Base-by-base conservation (phyloP, 2,329 filamentous ascomycete genomes). In the Penicillium sp. region DNA sequence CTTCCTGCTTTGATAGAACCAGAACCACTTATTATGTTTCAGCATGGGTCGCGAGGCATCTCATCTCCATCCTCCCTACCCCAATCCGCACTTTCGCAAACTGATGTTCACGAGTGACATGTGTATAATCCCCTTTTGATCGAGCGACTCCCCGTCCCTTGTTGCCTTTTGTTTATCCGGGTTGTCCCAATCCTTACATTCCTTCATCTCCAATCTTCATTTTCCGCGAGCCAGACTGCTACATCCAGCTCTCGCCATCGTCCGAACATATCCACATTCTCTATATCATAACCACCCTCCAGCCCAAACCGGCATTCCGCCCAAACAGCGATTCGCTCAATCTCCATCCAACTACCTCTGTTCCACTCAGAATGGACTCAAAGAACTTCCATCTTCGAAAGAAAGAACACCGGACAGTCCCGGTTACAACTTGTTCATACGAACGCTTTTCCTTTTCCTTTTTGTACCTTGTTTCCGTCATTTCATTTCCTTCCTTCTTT, bases 21-120 rank as follows among this genome's bases (percentile, higher is more conserved):
- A 29, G 60, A 63, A 50, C 45, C 47, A 32, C 45, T 50, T 57
- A 44, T 61, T 53, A 56, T 31, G 55, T 56, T 51, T 54, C 45
- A 44, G 54, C 52, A 52, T 56, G 51, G 49, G 44, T 56, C 48
- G 58, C 52, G 43, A 64, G 59, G 56, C 61, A 60, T 54, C 56
- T 56, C 52, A 49, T 48, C 46, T 54, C 52, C 29, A 51, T 45
- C 50, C 34, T 49, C 40, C 36, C 47, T 47, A 24, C 47, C 29
- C 49, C 31, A 5, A 5, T 27, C 24, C 31, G 16, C 45, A 44
- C 38, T 56, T 54, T 42, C 24, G 40, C 39, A 48, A 64, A 62
- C 58, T 67, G 64, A 69, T 68, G 63, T 66, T 70, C 60, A 71
- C 55, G 68, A 71, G 63, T 69, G 67, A 71, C 63, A 65, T 65